Conservation (phyloP, 2,329 filamentous ascomycete genomes). For the Epichloe baconii region DNA sequence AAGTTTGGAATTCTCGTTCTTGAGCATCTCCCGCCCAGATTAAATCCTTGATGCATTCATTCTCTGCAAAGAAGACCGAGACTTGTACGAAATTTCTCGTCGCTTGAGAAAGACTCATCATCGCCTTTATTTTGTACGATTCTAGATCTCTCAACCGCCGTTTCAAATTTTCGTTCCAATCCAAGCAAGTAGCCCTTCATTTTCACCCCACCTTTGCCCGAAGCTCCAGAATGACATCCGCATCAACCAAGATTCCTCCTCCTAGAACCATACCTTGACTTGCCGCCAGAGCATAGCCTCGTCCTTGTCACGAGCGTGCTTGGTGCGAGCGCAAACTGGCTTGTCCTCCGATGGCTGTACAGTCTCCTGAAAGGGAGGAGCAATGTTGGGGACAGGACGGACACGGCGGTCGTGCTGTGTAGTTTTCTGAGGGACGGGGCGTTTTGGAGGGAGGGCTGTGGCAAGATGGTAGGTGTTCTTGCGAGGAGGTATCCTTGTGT, state of each 20-base stretch:
- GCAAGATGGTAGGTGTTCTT: constrained; percentile 42
- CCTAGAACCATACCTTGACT: constrained; percentile 48
- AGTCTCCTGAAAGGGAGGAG: constrained; percentile 23
- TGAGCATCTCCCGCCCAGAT: background rate
- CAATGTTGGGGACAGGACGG: constrained; percentile 10
- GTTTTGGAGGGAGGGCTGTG: constrained; percentile 65
- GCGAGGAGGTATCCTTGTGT: background rate
- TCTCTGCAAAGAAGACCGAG: too few relatives aligned
- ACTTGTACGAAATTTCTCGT: too few relatives aligned
- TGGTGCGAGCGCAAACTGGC: constrained; percentile 52
- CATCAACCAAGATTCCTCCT: constrained; percentile 37
- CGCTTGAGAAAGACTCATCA: too few relatives aligned
- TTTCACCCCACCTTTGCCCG: too few relatives aligned
- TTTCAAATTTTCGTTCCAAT: too few relatives aligned
- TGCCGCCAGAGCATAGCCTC: constrained; percentile 46
- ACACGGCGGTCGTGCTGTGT: constrained; percentile 52
- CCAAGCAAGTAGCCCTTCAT: too few relatives aligned
- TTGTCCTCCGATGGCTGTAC: constrained; percentile 43
- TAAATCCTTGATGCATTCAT: background rate
- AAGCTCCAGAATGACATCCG: constrained; percentile 26
- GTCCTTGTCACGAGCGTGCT: constrained; percentile 56
- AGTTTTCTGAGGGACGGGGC: constrained; percentile 68
- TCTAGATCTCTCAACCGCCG: too few relatives aligned
- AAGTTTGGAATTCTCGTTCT: too few relatives aligned
- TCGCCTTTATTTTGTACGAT: too few relatives aligned